Evolutionary conservation across 192 early-diverging fungal species (phyloP).

Genomic region (Linnemannia zychae): DNA sequence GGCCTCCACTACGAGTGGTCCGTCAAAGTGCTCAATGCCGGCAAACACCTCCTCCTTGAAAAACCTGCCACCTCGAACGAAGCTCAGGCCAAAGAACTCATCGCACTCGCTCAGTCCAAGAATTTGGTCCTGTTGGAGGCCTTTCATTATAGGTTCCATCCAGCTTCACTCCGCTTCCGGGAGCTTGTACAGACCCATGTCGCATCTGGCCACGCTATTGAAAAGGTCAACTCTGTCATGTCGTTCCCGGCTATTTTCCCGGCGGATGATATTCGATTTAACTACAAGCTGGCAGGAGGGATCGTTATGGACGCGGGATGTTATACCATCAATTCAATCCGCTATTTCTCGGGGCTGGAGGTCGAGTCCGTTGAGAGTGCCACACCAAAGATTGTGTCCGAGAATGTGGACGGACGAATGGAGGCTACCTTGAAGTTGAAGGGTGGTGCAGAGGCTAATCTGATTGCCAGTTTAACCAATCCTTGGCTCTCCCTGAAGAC

Average conservation of each 20-base stretch:
- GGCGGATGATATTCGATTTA: slow-evolving; percentile 48
- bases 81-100: slow-evolving; percentile 37
- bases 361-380: slow-evolving; percentile 35
- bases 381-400: slow-evolving; percentile 15
- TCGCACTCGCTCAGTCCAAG: slow-evolving; percentile 44
- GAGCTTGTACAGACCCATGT: slow-evolving; percentile 28
- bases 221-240: slow-evolving; percentile 14
- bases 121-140: slow-evolving; percentile 59
- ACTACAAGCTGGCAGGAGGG: slow-evolving; percentile 49
- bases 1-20: slow-evolving; percentile 65
- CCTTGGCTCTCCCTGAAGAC: slow-evolving; percentile 37
- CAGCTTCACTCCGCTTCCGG: slow-evolving; percentile 40
- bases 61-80: slow-evolving; percentile 60
- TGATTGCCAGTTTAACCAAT: slow-evolving; percentile 29
- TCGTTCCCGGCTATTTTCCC: slow-evolving; percentile 21
- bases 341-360: slow-evolving; percentile 49
- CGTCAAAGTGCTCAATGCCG: slow-evolving; percentile 59
- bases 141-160: slow-evolving; percentile 59
- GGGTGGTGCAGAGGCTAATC: neutral
- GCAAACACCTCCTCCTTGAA: slow-evolving; percentile 71
- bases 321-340: slow-evolving; percentile 48
- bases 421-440: slow-evolving; percentile 28
- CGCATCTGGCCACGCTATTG: slow-evolving; percentile 16
- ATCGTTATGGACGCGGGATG: slow-evolving; percentile 45
- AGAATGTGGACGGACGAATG: slow-evolving; percentile 44